These are phyloP conservation scores for Suillus clintonianus DNA, from an alignment of 768 basidiomycete species.

Conservation along the genomic window DNA sequence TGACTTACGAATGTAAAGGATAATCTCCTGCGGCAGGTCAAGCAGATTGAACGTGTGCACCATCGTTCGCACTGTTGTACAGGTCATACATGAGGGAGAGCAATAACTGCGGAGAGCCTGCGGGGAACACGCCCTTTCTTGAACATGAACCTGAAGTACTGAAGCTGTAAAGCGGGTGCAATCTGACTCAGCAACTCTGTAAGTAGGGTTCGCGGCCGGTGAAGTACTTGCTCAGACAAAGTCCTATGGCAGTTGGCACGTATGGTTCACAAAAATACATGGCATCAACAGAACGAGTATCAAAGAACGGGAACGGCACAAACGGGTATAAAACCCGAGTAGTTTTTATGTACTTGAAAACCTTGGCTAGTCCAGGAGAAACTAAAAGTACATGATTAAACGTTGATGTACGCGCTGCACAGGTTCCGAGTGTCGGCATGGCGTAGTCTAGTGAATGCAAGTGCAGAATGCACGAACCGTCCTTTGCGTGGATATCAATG, in stretches of 20 bases:
- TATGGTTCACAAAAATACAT: constrained; percentile 1
- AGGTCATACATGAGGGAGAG: not conserved
- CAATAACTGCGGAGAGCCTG: not conserved
- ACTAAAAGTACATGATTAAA: constrained; percentile 10
- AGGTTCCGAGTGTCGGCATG: not conserved
- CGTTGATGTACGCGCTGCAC: constrained; percentile 2
- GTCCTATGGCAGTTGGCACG: not conserved
- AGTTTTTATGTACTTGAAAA: not conserved
- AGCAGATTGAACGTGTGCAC: constrained; percentile 13
- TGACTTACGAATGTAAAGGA: constrained; percentile 60
- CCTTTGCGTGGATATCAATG: constrained; percentile 12
- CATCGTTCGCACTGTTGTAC: constrained; percentile 1
- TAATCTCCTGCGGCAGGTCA: constrained; percentile 55
- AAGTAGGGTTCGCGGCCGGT: not conserved
- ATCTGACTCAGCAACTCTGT: not conserved
- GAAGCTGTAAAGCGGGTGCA: not conserved
- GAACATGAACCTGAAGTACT: too few relatives aligned
- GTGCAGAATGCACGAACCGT: constrained; percentile 12
- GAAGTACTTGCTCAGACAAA: not conserved
- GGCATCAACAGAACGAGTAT: constrained; percentile 1
- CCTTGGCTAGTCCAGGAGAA: constrained; percentile 2
- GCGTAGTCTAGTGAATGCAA: constrained; percentile 22
- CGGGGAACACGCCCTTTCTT: not conserved
- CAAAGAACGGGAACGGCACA: not conserved
- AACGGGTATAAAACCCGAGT: not conserved